phyloP scores from a whole-genome alignment of 2,329 filamentous ascomycete species.

The Dactylellina cionopaga region DNA sequence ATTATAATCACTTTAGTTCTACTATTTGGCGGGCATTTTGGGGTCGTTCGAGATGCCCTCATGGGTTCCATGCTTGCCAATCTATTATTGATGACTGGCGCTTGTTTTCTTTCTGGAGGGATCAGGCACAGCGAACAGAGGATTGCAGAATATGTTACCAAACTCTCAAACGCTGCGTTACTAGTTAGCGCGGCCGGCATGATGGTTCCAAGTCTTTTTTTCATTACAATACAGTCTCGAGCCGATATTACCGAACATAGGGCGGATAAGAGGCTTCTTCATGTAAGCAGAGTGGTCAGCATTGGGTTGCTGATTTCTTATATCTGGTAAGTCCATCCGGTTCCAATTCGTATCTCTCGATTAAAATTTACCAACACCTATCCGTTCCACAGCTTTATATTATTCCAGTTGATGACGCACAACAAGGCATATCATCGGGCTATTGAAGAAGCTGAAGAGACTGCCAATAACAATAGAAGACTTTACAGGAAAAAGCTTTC shows the following conservation, averaged over 20 bases:
- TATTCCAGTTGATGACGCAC: conserved; percentile 43
- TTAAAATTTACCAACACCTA: neutral
- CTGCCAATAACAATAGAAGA: conserved; percentile 10
- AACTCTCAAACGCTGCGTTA: conserved; percentile 40
- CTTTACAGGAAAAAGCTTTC: conserved; percentile 41
- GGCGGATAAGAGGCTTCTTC: conserved; percentile 4
- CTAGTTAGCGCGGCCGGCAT: conserved; percentile 40
- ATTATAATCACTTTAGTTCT: conserved; percentile 84
- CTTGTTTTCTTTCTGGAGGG: conserved; percentile 82
- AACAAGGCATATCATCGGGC: conserved; percentile 17
- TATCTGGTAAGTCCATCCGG: neutral
- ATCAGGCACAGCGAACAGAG: conserved; percentile 59
- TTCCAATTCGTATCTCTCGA: neutral
- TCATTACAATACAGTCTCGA: too few relatives aligned
- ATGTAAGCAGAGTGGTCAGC: conserved; percentile 15
- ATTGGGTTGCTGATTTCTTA: conserved; percentile 10
- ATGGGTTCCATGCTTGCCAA: conserved; percentile 85
- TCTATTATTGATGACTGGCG: conserved; percentile 78
- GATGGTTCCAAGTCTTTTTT: conserved; percentile 38
- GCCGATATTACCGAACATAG: neutral
- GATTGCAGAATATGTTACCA: conserved; percentile 39
- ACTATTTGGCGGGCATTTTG: conserved; percentile 67
- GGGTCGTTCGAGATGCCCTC: conserved; percentile 84
- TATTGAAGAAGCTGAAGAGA: conserved; percentile 31
- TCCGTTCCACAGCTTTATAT: neutral